Evolutionary conservation across 306 rosid genomes (phyloP).

Genomic region (Nissolia schottii): DNA sequence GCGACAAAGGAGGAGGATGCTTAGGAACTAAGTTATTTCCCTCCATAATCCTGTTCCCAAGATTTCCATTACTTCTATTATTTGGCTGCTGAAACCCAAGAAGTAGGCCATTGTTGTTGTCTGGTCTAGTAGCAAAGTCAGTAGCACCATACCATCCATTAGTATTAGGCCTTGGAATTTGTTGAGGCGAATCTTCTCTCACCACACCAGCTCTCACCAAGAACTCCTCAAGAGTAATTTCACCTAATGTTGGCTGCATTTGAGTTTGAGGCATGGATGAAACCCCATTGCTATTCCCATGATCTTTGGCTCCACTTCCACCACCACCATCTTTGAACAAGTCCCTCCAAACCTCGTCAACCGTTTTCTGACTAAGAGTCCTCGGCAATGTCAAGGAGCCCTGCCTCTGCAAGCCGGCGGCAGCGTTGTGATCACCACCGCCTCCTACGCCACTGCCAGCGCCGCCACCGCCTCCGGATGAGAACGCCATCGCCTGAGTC

Average conservation of each 20-base stretch:
- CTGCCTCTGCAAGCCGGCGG: conserved; percentile 75
- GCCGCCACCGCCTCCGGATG: conserved; percentile 15
- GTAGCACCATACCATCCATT: conserved; percentile 52
- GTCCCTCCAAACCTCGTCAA: conserved; percentile 92
- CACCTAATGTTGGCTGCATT: conserved; percentile 83
- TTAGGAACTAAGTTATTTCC: conserved; percentile 39
- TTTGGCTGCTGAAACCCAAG: conserved; percentile 55
- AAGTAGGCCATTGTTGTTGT: conserved; percentile 34
- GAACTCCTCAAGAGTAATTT: conserved; percentile 89
- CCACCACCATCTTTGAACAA: conserved; percentile 46
- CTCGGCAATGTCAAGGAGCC: conserved; percentile 88
- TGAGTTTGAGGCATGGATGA: conserved; percentile 56
- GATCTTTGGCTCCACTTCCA: conserved; percentile 22
- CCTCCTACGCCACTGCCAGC: neutral
- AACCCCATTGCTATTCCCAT: conserved; percentile 13
- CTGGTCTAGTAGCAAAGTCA: conserved; percentile 42
- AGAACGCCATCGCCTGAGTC: conserved; percentile 46
- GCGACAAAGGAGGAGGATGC: conserved; percentile 41
- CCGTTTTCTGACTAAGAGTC: conserved; percentile 88
- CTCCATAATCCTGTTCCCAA: conserved; percentile 39
- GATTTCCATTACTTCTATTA: conserved; percentile 34
- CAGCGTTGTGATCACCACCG: conserved; percentile 22
- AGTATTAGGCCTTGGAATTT: conserved; percentile 40
- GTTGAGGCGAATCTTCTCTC: conserved; percentile 64
- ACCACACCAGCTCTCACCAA: conserved; percentile 87